Evolutionary conservation across 495 filamentous ascomycete genomes (phyloP).

Genomic region (Neurospora discreta): DNA sequence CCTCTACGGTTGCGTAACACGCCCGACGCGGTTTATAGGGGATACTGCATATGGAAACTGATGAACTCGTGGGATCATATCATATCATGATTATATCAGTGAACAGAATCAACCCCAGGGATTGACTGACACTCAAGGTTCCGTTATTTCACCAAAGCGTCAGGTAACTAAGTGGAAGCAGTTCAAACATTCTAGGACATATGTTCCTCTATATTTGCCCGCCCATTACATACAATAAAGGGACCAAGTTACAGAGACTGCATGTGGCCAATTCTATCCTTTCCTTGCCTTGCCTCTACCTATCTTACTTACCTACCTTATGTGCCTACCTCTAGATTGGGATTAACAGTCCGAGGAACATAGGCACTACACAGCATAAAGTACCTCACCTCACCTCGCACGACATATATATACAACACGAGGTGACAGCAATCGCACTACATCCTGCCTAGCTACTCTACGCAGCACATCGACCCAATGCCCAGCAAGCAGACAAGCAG

Average conservation of each 20-base stretch:
- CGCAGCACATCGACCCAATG: not conserved
- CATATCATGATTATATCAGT: no score
- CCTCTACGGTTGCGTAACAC: not conserved
- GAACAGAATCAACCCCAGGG: not conserved
- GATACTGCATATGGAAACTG: not conserved
- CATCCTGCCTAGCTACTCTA: not conserved
- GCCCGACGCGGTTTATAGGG: not conserved
- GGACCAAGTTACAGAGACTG: not conserved
- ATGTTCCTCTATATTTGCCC: not conserved
- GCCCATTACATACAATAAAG: not conserved
- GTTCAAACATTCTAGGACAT: not conserved
- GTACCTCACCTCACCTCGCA: not conserved
- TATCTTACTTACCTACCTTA: not conserved
- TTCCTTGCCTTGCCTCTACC: not conserved
- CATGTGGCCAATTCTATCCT: not conserved
- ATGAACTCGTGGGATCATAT: not conserved
- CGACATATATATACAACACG: not conserved
- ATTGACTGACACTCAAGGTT: not conserved
- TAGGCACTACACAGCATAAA: not conserved
- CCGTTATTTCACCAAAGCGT: not conserved
- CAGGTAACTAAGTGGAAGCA: not conserved
- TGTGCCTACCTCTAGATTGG: not conserved
- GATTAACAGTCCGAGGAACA: not conserved
- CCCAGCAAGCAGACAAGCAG: not conserved
- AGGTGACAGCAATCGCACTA: not conserved